Percentiles rank a stretch among this genome's conserved stretches.
phyloP scores from a whole-genome alignment of 2,329 filamentous ascomycete species.

The Colletotrichum spinosum region DNA sequence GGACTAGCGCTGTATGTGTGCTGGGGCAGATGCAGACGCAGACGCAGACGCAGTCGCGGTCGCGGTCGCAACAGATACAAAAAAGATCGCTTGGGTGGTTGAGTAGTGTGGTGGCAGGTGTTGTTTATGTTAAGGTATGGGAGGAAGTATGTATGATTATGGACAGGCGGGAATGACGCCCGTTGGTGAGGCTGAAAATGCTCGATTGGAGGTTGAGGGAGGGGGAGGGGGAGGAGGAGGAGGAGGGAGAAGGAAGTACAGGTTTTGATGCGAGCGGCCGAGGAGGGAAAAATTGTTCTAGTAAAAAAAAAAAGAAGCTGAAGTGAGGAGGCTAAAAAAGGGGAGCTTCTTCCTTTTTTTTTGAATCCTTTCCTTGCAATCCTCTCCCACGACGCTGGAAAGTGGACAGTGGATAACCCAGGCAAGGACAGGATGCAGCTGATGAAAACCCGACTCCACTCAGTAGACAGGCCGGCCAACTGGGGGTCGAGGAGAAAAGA shows the following conservation, averaged over 20 bases:
- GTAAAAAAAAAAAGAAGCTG: constrained; percentile 35
- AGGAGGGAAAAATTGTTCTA: constrained; percentile 30
- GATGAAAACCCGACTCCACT: constrained; percentile 28
- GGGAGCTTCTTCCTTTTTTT: constrained; percentile 30
- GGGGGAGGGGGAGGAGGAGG: constrained; percentile 31
- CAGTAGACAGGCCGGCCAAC: constrained; percentile 29
- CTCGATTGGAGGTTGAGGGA: constrained; percentile 18
- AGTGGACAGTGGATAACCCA: constrained; percentile 21
- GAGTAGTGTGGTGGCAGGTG: background rate
- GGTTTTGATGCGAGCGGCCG: constrained; percentile 15
- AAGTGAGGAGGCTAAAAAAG: constrained; percentile 35
- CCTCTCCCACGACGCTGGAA: constrained; percentile 25
- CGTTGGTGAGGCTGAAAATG: constrained; percentile 21
- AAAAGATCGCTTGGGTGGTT: constrained; percentile 13
- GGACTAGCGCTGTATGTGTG: background rate
- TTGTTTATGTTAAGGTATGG: constrained; percentile 4
- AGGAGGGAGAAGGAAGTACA: constrained; percentile 33
- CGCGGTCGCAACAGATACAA: background rate
- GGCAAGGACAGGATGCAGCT: constrained; percentile 16
- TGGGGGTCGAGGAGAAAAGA: constrained; percentile 3
- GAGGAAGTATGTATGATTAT: constrained; percentile 15
- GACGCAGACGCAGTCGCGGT: constrained; percentile 26
- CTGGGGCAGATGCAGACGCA: constrained; percentile 1
- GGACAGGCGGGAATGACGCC: constrained; percentile 13
- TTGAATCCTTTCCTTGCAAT: constrained; percentile 4